Base-by-base conservation (phyloP, 345 rosid species). In the Punica granatum region DNA sequence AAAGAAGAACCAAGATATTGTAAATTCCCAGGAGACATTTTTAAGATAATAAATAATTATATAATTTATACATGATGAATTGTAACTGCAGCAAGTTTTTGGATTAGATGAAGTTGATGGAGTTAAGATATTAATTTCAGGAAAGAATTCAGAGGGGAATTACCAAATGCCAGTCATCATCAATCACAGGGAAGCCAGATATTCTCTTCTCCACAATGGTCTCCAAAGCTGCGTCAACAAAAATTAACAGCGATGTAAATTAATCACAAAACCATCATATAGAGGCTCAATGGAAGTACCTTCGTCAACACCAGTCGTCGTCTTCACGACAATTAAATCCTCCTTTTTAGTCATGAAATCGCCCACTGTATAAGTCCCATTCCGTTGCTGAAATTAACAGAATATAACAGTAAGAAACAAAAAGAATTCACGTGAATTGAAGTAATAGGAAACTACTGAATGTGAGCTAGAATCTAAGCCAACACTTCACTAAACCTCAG, bases 121-220 rank as follows among this genome's bases (percentile, higher is more conserved):
- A 18, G 21, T 21, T 15, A 48, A 42, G 39, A 30, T 30, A 43
- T 31, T 31, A 31, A 31, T 60, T 16, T 30, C 25, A 30, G 64
- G 39, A 34, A 31, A 7, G 25, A 31, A 0, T 4, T 2, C 1
- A 37, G 1, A 26, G 3, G 49, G 6, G 44, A 51, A 12, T 76
- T 87, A 94, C 97, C 92, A 89, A 81, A 26, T 75, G 89, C 96
- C 96, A 94, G 49, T 90, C 79, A 69, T 90, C 96, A 73, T 90
- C 91, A 49, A 89, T 77, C 74, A 90, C 97, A 46, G 99, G 99
- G 66, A 90, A 86, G 59, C 99, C 97, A 6, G 96, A 87, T 62
- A 90, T 75, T 81, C 96, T 88, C 82, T 80, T 81, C 78, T 94
- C 90, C 71, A 90, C 96, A 41, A 94, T 85, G 69, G 74, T 69